These are phyloP conservation scores for Rhododendron mucronatum DNA, from an alignment of 148 eudicot species.

Conservation along the genomic window DNA sequence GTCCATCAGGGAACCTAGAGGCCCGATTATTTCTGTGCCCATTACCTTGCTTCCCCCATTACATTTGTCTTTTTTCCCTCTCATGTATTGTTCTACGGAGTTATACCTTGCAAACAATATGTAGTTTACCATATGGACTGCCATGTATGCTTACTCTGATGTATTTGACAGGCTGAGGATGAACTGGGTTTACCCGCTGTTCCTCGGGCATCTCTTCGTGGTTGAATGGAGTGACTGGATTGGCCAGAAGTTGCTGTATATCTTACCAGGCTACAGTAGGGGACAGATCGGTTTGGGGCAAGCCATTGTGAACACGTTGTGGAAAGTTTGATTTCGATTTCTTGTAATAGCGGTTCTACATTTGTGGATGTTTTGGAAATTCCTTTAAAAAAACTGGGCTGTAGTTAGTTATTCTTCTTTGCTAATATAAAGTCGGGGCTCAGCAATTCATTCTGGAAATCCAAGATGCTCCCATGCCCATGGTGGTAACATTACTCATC, in stretches of 20 bases:
- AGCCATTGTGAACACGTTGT: constrained; percentile 13
- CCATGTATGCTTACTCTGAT: constrained; percentile 7
- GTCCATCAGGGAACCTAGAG: neutral
- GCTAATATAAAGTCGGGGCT: neutral
- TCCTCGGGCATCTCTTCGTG: constrained; percentile 84
- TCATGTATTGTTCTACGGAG: neutral
- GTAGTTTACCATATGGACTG: neutral
- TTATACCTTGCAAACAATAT: neutral
- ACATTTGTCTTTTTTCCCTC: neutral
- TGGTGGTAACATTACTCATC: neutral
- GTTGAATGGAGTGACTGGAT: constrained; percentile 23
- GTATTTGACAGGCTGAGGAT: constrained; percentile 56
- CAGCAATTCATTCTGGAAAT: neutral
- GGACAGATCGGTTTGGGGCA: neutral
- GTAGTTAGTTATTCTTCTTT: neutral
- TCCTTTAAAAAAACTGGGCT: neutral
- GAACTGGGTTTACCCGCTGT: constrained; percentile 83
- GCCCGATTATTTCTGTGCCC: neutral
- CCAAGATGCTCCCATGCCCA: neutral
- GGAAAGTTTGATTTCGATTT: neutral
- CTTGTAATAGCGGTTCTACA: neutral
- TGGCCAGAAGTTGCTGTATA: neutral
- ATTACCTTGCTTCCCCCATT: neutral
- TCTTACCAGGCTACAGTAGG: neutral
- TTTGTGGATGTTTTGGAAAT: neutral